phyloP scores from a whole-genome alignment of 148 eudicot species.

The Amaranthus palmeri region DNA sequence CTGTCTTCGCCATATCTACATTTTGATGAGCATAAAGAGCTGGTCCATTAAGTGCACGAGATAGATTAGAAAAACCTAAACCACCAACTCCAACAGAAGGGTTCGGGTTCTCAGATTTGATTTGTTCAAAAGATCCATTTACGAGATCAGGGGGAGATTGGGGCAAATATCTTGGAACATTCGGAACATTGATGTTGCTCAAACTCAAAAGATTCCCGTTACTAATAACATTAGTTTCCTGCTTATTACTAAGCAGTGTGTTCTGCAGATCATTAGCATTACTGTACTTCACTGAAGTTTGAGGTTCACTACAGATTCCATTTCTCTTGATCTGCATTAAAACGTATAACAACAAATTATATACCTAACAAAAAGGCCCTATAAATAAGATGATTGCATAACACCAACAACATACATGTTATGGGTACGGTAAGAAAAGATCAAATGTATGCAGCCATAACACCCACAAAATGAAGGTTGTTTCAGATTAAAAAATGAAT shows the following conservation, averaged over 20 bases:
- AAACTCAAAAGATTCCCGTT: conserved; percentile 42
- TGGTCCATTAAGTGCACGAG: conserved; percentile 34
- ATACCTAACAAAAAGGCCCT: background rate
- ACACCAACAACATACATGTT: background rate
- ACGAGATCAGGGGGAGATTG: conserved; percentile 32
- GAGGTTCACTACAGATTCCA: conserved; percentile 35
- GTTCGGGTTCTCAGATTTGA: conserved; percentile 31
- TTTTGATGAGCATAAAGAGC: conserved; percentile 35
- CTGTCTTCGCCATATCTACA: conserved; percentile 33
- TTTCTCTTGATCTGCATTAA: conserved; percentile 44
- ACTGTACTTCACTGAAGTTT: conserved; percentile 24
- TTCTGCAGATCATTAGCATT: conserved; percentile 27
- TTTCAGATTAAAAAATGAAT: background rate
- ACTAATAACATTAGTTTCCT: conserved; percentile 30
- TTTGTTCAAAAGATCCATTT: conserved; percentile 31
- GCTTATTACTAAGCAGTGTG: conserved; percentile 27
- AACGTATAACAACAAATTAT: background rate
- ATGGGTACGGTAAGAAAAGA: background rate
- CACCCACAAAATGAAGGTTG: background rate
- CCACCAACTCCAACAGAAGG: conserved; percentile 30
- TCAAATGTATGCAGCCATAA: background rate
- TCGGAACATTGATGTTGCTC: conserved; percentile 34
- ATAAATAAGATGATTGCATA: background rate
- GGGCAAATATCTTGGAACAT: conserved; percentile 29
- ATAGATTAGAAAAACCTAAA: conserved; percentile 33